A percentile compares a stretch with the other conserved stretches of the same genome.
Conservation (phyloP, 306 rosid species). For the Rubus idaeus region DNA sequence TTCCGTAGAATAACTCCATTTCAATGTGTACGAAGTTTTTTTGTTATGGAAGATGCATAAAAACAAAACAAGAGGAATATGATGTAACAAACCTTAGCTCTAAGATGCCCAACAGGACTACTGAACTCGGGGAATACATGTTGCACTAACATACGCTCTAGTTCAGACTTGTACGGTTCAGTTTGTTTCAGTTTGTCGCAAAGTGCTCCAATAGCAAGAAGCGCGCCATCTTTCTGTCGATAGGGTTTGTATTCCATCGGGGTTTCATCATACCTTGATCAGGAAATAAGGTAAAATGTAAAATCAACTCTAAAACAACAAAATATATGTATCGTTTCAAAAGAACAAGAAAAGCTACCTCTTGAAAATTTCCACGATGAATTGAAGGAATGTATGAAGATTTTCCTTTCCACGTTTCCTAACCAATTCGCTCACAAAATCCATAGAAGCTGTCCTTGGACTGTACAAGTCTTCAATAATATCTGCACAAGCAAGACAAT, state of each 20-base stretch:
- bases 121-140: conserved; percentile 96
- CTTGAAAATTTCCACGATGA: conserved; percentile 74
- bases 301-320: conserved; percentile 8
- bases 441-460: conserved; percentile 98
- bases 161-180: conserved; percentile 93
- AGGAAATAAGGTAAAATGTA: conserved; percentile 9
- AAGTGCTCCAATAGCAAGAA: conserved; percentile 95
- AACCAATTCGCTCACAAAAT: conserved; percentile 93
- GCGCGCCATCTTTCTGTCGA: conserved; percentile 95
- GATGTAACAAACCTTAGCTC: conserved; percentile 73
- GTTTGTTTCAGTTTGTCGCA: conserved; percentile 95
- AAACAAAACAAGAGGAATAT: conserved; percentile 10
- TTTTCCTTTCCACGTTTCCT: conserved; percentile 94
- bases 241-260: conserved; percentile 72
- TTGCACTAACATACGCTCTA: conserved; percentile 93
- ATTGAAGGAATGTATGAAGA: conserved; percentile 84
- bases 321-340: conserved; percentile 11
- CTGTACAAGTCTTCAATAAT: conserved; percentile 95
- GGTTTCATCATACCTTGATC: conserved; percentile 78
- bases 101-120: conserved; percentile 93
- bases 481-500: conserved; percentile 47
- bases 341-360: conserved; percentile 44
- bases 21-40: background rate
- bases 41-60: background rate
- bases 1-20: background rate